These are phyloP conservation scores for Telfairia occidentalis DNA, from an alignment of 331 rosid species.

Conservation along the genomic window DNA sequence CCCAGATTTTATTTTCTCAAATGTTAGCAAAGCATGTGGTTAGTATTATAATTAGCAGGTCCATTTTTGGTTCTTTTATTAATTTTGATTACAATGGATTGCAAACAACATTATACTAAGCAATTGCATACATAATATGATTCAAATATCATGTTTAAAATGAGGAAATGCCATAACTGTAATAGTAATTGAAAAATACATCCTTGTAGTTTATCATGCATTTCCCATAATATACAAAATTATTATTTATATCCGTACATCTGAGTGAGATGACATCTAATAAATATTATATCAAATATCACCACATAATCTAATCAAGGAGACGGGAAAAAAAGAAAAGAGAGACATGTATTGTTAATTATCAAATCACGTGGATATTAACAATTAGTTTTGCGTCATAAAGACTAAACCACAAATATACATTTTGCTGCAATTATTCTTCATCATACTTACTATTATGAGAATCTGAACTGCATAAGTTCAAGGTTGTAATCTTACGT, in stretches of 20 bases:
- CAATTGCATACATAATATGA: not conserved
- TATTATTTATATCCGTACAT: not conserved
- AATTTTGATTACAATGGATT: constrained; percentile 3
- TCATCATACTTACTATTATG: not conserved
- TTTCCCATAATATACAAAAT: not conserved
- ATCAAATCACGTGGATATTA: not conserved
- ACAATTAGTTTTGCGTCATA: not conserved
- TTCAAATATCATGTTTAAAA: not conserved
- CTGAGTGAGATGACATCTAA: not conserved
- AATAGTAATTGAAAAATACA: not conserved
- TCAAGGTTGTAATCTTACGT: not conserved
- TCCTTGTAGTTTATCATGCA: not conserved
- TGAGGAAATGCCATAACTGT: not conserved
- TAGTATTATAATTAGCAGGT: not conserved
- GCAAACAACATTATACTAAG: not conserved
- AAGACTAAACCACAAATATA: not conserved
- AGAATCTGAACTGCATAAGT: not conserved
- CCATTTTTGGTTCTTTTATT: constrained; percentile 1
- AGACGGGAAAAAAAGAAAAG: not conserved
- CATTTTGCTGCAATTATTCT: not conserved
- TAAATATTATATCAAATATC: not conserved
- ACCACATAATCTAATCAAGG: not conserved
- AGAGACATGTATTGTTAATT: not conserved
- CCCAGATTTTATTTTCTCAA: not conserved
- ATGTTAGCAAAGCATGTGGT: not conserved